These are phyloP conservation scores for Botrytis paeoniae DNA, from an alignment of 2,329 filamentous ascomycete genomes.

Conservation along the genomic window DNA sequence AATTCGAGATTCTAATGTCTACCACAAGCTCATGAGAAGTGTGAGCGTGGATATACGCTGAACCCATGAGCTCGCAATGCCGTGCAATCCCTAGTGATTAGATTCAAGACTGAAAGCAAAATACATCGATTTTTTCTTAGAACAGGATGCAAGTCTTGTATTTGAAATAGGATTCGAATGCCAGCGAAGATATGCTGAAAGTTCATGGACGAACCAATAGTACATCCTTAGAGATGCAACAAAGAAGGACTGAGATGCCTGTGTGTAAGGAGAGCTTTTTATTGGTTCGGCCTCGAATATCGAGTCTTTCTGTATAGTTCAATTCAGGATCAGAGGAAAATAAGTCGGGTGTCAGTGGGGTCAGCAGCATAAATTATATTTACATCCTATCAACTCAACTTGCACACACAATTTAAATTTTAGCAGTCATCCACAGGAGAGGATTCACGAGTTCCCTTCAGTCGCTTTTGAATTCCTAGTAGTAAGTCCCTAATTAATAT, in stretches of 20 bases:
- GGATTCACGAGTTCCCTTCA: neutral
- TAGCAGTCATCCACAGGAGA: neutral
- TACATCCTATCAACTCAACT: neutral
- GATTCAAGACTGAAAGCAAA: neutral
- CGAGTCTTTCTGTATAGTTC: neutral
- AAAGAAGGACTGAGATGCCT: neutral
- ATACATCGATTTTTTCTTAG: neutral
- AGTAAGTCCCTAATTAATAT: neutral
- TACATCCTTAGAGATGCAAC: neutral
- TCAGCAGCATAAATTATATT: neutral
- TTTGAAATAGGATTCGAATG: neutral
- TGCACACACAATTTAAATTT: neutral
- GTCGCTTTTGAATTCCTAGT: neutral
- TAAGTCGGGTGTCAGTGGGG: neutral
- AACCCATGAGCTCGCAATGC: neutral
- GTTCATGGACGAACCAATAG: neutral
- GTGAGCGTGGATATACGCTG: neutral
- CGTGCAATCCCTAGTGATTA: neutral
- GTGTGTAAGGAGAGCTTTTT: neutral
- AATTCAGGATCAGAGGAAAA: neutral
- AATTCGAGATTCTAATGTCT: constrained; percentile 59
- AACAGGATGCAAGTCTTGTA: neutral
- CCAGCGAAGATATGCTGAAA: neutral
- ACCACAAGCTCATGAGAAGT: constrained; percentile 44
- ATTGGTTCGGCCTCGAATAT: neutral